A percentile compares a stretch with the other conserved stretches of the same genome.
Conservation (phyloP, 306 rosid species). For the Coriaria nepalensis region DNA sequence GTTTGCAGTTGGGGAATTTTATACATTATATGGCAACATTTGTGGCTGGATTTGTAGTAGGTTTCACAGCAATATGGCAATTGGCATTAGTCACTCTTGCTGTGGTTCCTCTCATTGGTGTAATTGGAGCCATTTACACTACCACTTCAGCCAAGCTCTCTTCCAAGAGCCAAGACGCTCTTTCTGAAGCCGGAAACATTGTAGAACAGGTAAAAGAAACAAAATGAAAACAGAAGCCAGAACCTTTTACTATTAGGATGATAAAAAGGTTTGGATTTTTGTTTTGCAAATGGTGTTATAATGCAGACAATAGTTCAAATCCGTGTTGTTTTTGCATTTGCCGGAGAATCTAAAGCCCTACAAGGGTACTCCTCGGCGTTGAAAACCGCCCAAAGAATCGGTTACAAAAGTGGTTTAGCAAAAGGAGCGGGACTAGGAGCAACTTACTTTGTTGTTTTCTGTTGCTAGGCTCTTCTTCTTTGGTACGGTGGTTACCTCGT, state of each 20-base stretch:
- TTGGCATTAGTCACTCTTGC: conserved; percentile 76
- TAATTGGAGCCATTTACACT: conserved; percentile 68
- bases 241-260: too few relatives aligned
- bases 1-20: conserved; percentile 77
- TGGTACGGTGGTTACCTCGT: conserved; percentile 91
- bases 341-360: conserved; percentile 59
- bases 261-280: not conserved
- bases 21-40: conserved; percentile 89
- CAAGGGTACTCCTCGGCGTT: conserved; percentile 55
- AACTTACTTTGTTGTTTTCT: conserved; percentile 79
- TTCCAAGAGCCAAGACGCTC: conserved; percentile 67
- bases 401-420: conserved; percentile 71
- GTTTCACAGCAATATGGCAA: conserved; percentile 89
- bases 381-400: conserved; percentile 52
- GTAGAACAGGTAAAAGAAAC: conserved; percentile 58
- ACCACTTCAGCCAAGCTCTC: conserved; percentile 68
- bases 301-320: conserved; percentile 71
- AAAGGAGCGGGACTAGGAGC: conserved; percentile 89
- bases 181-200: conserved; percentile 80
- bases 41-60: conserved; percentile 82
- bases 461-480: conserved; percentile 76
- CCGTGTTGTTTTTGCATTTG: conserved; percentile 62
- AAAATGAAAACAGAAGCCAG: too few relatives aligned
- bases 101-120: conserved; percentile 78
- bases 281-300: conserved; percentile 16